Conservation (phyloP, 2,329 filamentous ascomycete genomes). For the Aspergillus udagawae region DNA sequence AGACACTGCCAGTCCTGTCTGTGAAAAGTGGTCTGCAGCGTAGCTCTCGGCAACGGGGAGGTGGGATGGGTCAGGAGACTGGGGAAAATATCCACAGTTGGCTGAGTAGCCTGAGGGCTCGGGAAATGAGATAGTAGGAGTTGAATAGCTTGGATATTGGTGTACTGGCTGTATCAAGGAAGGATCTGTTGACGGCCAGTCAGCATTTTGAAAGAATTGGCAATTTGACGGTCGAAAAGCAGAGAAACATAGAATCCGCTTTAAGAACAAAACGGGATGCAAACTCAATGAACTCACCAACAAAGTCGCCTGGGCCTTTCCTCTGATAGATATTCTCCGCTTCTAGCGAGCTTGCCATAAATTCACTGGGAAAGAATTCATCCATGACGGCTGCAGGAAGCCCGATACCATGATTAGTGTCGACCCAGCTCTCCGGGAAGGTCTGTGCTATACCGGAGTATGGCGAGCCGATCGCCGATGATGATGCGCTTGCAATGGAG, state of each 20-base stretch:
- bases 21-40: slow-evolving; percentile 22
- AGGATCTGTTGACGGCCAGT: slow-evolving; percentile 45
- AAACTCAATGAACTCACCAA: slow-evolving; percentile 24
- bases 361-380: slow-evolving; percentile 55
- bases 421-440: slow-evolving; percentile 57
- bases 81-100: slow-evolving; percentile 25
- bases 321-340: slow-evolving; percentile 40
- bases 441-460: slow-evolving; percentile 59
- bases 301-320: slow-evolving; percentile 39
- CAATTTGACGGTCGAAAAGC: neutral
- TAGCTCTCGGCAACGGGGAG: slow-evolving; percentile 27
- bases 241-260: neutral
- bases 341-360: slow-evolving; percentile 44
- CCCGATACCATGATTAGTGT: slow-evolving; percentile 50
- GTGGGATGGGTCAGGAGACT: slow-evolving; percentile 36
- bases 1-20: slow-evolving; percentile 22
- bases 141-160: slow-evolving; percentile 24
- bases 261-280: neutral
- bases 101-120: slow-evolving; percentile 30
- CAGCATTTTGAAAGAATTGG: neutral
- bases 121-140: slow-evolving; percentile 29
- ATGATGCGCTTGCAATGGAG: slow-evolving; percentile 56
- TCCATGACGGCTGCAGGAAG: slow-evolving; percentile 62
- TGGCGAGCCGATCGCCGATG: slow-evolving; percentile 65
- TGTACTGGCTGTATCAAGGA: slow-evolving; percentile 54